Percentiles rank a stretch among this genome's conserved stretches.
These are phyloP conservation scores for Scenedesmus sp. DNA, from an alignment of 163 green algal genomes.

Conservation along the genomic window DNA sequence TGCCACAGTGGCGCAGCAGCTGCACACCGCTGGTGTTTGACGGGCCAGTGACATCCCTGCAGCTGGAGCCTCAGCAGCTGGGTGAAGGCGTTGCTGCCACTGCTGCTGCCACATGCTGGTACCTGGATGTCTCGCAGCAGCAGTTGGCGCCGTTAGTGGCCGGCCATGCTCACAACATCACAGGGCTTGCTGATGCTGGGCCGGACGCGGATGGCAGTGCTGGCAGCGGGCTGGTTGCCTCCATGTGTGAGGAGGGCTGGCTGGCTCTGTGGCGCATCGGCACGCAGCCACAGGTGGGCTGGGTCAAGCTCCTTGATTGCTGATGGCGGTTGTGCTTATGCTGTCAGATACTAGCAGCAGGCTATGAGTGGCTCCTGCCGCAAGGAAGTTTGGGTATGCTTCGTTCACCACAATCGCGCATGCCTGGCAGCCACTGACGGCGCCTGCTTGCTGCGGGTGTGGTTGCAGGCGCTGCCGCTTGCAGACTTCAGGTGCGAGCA, in stretches of 20 bases:
- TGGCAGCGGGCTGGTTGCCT: slow-evolving; percentile 1
- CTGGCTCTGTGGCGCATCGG: slow-evolving; percentile 17
- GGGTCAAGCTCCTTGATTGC: slow-evolving; percentile 45
- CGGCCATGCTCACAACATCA: slow-evolving; percentile 52
- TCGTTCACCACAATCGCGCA: not conserved
- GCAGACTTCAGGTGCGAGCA: not conserved
- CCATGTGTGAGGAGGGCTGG: slow-evolving; percentile 35
- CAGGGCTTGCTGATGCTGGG: slow-evolving; percentile 18
- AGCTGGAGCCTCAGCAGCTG: slow-evolving; percentile 26
- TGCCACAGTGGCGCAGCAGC: not conserved
- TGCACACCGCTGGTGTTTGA: slow-evolving; percentile 8
- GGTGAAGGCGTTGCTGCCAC: slow-evolving; percentile 32
- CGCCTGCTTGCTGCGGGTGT: not conserved
- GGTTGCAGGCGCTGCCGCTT: not conserved
- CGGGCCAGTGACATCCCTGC: not conserved
- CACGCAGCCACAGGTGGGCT: not conserved
- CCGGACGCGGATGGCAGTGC: not conserved
- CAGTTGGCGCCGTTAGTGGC: slow-evolving; percentile 61
- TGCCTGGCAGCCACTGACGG: not conserved
- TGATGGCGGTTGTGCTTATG: slow-evolving; percentile 41
- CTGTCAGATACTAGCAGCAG: not conserved
- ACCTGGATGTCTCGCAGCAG: not conserved
- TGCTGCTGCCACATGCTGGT: slow-evolving; percentile 41
- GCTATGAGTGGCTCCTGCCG: not conserved
- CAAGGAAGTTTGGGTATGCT: too few species aligned